Conservation (phyloP, 2,329 filamentous ascomycete species). For the Penicillium sp. region DNA sequence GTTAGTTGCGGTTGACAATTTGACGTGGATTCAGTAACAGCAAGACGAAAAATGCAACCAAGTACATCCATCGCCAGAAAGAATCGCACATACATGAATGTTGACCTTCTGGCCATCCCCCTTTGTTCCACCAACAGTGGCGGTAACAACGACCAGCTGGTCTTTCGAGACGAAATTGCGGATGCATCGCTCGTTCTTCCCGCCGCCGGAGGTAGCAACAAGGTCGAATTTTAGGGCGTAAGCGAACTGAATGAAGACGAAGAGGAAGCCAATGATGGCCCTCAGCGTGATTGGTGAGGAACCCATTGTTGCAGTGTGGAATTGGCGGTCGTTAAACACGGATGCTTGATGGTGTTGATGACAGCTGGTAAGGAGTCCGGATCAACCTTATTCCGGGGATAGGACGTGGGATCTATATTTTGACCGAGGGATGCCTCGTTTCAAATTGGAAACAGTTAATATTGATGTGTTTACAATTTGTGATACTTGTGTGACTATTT, state of each 20-base stretch:
- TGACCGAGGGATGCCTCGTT: neutral
- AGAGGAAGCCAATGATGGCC: slow-evolving; percentile 32
- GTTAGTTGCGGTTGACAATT: slow-evolving; percentile 5
- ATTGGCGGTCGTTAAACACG: slow-evolving; percentile 28
- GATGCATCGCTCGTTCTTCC: slow-evolving; percentile 78
- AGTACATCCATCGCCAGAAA: neutral
- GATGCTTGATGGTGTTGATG: slow-evolving; percentile 29
- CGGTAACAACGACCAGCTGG: slow-evolving; percentile 91
- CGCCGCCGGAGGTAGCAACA: slow-evolving; percentile 60
- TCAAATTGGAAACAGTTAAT: neutral
- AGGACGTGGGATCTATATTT: slow-evolving; percentile 3
- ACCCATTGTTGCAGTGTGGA: slow-evolving; percentile 31
- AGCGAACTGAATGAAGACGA: slow-evolving; percentile 39
- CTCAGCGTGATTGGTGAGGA: slow-evolving; percentile 30
- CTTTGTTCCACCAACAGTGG: slow-evolving; percentile 76
- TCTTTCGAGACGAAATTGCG: slow-evolving; percentile 92
- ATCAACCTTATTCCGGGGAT: slow-evolving; percentile 32
- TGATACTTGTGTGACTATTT: neutral
- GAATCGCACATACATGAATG: slow-evolving; percentile 66
- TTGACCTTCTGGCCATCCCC: slow-evolving; percentile 92
- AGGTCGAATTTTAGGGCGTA: slow-evolving; percentile 92
- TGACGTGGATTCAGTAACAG: neutral
- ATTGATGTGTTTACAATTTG: neutral
- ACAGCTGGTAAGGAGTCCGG: slow-evolving; percentile 33
- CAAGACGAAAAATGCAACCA: neutral